phyloP scores from a whole-genome alignment of 148 eudicot genomes.

The Vaccinium myrtillus region DNA sequence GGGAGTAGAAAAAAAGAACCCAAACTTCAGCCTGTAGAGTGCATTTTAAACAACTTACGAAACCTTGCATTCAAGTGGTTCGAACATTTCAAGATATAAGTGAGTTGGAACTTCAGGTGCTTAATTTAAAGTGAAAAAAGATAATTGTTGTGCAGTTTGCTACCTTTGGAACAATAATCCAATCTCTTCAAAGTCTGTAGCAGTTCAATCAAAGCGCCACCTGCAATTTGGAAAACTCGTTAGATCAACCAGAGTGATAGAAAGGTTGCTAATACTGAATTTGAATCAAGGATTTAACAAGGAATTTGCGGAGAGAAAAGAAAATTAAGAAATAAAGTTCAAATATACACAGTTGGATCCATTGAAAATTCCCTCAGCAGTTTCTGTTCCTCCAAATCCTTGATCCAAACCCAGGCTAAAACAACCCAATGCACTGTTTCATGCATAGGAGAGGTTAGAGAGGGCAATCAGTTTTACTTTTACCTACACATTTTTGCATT shows the following conservation, averaged over 20 bases:
- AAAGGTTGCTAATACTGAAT: background rate
- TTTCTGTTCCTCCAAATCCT: background rate
- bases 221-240: background rate
- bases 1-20: too few relatives aligned
- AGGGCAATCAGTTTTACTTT: background rate
- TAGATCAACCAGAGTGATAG: conserved; percentile 5
- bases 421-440: background rate
- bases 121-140: background rate
- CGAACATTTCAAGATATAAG: background rate
- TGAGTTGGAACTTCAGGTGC: background rate
- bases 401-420: background rate
- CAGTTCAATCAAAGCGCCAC: background rate
- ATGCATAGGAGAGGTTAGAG: background rate
- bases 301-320: background rate
- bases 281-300: background rate
- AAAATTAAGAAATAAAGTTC: background rate
- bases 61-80: too few relatives aligned
- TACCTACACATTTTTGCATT: background rate
- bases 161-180: background rate
- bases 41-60: too few relatives aligned
- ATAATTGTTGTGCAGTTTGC: background rate
- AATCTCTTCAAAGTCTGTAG: background rate
- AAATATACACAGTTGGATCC: too few relatives aligned
- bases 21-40: too few relatives aligned
- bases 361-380: background rate